Evolutionary conservation across 2,329 filamentous ascomycete species (phyloP).

Genomic region (Colletotrichum tamarilloi): DNA sequence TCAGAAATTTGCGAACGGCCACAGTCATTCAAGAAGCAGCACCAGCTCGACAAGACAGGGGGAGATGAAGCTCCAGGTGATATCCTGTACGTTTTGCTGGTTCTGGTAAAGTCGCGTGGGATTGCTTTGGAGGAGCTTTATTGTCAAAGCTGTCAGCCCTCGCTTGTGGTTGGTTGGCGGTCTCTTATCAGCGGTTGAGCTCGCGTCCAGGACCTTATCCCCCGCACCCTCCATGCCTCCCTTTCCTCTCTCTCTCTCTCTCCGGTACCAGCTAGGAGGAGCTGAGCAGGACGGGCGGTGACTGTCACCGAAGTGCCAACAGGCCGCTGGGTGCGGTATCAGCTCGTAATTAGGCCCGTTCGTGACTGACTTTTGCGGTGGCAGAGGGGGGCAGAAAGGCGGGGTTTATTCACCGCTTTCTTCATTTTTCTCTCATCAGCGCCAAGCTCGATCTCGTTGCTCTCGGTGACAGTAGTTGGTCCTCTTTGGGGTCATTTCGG

Average conservation of each 20-base stretch:
- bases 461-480: neutral
- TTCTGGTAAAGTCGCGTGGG: constrained; percentile 12
- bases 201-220: constrained; percentile 31
- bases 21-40: neutral
- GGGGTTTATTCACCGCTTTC: constrained; percentile 1
- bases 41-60: neutral
- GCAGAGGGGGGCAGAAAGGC: constrained; percentile 18
- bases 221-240: constrained; percentile 15
- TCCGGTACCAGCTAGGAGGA: neutral
- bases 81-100: neutral
- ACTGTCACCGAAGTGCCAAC: neutral
- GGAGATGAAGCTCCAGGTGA: neutral
- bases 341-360: neutral
- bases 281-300: constrained; percentile 5
- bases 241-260: neutral
- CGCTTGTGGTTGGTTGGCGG: constrained; percentile 20
- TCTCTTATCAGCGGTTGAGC: constrained; percentile 30
- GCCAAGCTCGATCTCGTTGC: neutral
- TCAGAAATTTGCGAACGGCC: neutral
- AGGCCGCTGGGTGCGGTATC: constrained; percentile 1
- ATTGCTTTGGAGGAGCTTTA: constrained; percentile 30
- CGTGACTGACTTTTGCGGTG: neutral
- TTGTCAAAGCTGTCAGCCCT: constrained; percentile 14
- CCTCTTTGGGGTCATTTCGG: constrained; percentile 1
- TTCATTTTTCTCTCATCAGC: constrained; percentile 1